Evolutionary conservation across 176 grass and related monocot species (phyloP).

Genomic region (Tuctoria greenei): DNA sequence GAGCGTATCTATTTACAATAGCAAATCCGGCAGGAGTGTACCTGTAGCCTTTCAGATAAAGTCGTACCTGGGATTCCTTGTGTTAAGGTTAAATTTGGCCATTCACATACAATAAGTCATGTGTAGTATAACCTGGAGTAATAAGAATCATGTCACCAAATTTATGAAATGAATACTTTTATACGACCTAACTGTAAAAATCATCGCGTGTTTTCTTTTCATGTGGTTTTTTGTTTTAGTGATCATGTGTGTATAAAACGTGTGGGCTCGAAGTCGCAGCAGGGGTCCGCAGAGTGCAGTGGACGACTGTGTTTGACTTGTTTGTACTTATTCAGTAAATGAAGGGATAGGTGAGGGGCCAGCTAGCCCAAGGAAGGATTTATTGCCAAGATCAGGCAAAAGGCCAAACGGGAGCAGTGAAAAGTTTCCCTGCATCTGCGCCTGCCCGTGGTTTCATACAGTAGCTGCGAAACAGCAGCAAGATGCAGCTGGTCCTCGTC

Average conservation of each 20-base stretch:
- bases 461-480: slow-evolving; percentile 38
- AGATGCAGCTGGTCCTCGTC: slow-evolving; percentile 24
- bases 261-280: slow-evolving; percentile 15
- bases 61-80: too few relatives aligned
- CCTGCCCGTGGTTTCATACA: slow-evolving; percentile 22
- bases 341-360: slow-evolving; percentile 16
- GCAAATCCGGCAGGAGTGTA: neutral
- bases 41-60: neutral
- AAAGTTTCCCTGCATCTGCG: slow-evolving; percentile 48
- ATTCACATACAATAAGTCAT: neutral
- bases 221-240: neutral
- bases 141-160: too few relatives aligned
- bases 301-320: slow-evolving; percentile 44
- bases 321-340: slow-evolving; percentile 34
- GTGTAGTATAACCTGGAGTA: neutral
- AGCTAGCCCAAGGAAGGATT: slow-evolving; percentile 22
- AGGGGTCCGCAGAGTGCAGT: slow-evolving; percentile 15
- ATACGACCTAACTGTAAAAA: too few relatives aligned
- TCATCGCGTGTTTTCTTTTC: too few relatives aligned
- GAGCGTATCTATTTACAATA: neutral
- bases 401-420: slow-evolving; percentile 38
- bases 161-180: too few relatives aligned
- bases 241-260: slow-evolving; percentile 16
- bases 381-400: slow-evolving; percentile 40
- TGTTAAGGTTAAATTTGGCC: neutral